Evolutionary conservation across 179 eudicot species (phyloP).

Genomic region (Carnegiea gigantea): DNA sequence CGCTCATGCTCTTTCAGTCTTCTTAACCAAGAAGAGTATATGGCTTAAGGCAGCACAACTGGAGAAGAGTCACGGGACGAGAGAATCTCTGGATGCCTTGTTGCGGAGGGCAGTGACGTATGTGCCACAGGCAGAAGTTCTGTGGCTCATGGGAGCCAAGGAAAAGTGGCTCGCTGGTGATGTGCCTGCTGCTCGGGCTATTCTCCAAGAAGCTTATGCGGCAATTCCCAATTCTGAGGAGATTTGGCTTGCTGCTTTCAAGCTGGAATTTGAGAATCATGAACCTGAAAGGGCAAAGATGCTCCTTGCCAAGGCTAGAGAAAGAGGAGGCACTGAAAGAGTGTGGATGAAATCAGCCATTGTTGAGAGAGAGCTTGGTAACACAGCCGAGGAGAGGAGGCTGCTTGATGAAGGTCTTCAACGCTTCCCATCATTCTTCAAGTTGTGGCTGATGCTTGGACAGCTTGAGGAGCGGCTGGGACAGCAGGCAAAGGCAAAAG

Average conservation of each 20-base stretch:
- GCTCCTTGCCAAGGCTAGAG: constrained; percentile 89
- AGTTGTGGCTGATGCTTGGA: constrained; percentile 91
- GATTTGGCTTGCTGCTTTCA: constrained; percentile 95
- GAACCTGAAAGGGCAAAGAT: constrained; percentile 86
- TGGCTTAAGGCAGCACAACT: constrained; percentile 96
- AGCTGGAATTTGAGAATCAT: constrained; percentile 86
- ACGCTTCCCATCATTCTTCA: constrained; percentile 73
- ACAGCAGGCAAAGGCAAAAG: constrained; percentile 55
- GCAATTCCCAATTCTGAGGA: constrained; percentile 91
- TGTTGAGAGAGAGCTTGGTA: constrained; percentile 89
- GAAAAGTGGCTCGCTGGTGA: constrained; percentile 99
- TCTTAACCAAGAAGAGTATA: constrained; percentile 82
- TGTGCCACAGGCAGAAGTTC: constrained; percentile 81
- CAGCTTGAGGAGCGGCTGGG: constrained; percentile 74
- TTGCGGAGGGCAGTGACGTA: constrained; percentile 79
- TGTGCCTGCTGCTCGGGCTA: constrained; percentile 86
- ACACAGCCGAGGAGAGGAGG: constrained; percentile 66
- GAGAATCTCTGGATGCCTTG: constrained; percentile 81
- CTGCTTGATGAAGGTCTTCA: constrained; percentile 76
- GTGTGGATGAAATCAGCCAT: constrained; percentile 97
- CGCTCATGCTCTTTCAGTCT: constrained; percentile 76
- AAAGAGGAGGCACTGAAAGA: constrained; percentile 77
- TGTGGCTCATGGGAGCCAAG: constrained; percentile 97
- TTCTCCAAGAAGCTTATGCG: constrained; percentile 85
- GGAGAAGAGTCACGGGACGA: constrained; percentile 79